phyloP scores from a whole-genome alignment of 73 alveolate genomes.

The Paraurostyla sp. region DNA sequence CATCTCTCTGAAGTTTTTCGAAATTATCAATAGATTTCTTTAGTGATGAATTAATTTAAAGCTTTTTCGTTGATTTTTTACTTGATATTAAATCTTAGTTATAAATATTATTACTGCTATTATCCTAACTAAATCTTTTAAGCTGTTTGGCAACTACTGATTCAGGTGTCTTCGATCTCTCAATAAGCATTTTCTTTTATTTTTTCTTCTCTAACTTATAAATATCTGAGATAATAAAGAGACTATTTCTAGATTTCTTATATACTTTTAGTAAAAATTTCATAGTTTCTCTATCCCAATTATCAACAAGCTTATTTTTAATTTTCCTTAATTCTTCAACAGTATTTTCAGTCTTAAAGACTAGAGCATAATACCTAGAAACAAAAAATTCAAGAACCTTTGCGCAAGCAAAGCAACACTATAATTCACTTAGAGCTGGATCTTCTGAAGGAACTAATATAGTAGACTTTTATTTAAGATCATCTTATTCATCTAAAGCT shows the following conservation, averaged over 20 bases:
- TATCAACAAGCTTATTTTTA: background rate
- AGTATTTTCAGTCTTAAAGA: constrained; percentile 35
- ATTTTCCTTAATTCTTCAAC: constrained; percentile 32
- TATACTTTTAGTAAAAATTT: background rate
- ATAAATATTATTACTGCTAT: too few relatives aligned
- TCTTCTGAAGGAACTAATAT: too few relatives aligned
- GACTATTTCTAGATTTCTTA: constrained; percentile 32
- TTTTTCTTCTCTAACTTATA: constrained; percentile 9
- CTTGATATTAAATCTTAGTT: background rate
- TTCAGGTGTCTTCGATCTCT: constrained; percentile 40
- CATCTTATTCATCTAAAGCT: too few relatives aligned
- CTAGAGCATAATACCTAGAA: constrained; percentile 30
- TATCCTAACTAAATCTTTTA: background rate
- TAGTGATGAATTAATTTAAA: background rate
- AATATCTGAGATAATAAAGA: constrained; percentile 12
- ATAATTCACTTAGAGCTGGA: too few relatives aligned
- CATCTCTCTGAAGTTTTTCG: too few relatives aligned
- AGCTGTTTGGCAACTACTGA: constrained; percentile 38
- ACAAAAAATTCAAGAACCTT: constrained; percentile 16
- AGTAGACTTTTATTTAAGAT: too few relatives aligned
- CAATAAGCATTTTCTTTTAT: background rate
- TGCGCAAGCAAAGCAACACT: constrained; percentile 53
- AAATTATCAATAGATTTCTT: too few relatives aligned
- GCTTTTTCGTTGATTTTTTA: background rate
- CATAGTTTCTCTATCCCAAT: background rate